Conservation (phyloP, 202 grass and related monocot species). For the Eragrostis tef region DNA sequence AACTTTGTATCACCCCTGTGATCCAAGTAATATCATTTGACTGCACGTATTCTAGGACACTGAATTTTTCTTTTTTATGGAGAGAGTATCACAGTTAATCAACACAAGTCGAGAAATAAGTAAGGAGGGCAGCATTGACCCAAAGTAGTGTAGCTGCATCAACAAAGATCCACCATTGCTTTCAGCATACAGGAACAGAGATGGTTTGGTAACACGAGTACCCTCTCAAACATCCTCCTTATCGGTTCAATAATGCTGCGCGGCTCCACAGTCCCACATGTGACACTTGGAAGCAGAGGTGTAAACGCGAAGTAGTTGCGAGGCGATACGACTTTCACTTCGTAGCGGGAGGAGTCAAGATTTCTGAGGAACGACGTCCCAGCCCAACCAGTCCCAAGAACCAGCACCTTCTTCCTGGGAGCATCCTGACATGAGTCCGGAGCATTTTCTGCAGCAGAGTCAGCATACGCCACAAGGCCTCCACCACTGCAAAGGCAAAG, state of each 20-base stretch:
- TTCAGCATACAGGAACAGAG: constrained; percentile 14
- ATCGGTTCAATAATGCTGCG: constrained; percentile 89
- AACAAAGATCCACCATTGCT: neutral
- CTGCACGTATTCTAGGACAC: neutral
- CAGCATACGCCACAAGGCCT: constrained; percentile 85
- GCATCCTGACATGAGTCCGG: constrained; percentile 39
- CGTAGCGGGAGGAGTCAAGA: constrained; percentile 77
- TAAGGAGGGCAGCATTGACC: neutral
- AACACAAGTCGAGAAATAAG: constrained; percentile 13
- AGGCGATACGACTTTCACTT: constrained; percentile 89
- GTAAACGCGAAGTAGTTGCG: constrained; percentile 97
- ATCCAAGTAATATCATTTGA: neutral
- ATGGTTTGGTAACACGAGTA: constrained; percentile 39
- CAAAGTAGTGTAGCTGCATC: constrained; percentile 1
- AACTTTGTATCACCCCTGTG: neutral
- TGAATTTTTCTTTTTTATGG: neutral
- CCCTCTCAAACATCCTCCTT: constrained; percentile 80
- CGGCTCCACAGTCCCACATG: constrained; percentile 85
- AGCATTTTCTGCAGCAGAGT: constrained; percentile 55
- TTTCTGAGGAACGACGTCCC: constrained; percentile 84
- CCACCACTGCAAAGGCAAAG: constrained; percentile 61
- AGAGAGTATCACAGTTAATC: constrained; percentile 1
- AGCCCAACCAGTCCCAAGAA: constrained; percentile 95
- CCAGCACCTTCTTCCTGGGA: constrained; percentile 81
- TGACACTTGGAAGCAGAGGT: constrained; percentile 86